Conservation (phyloP, 2,329 filamentous ascomycete species). For the Alternaria novae-zelandiae region DNA sequence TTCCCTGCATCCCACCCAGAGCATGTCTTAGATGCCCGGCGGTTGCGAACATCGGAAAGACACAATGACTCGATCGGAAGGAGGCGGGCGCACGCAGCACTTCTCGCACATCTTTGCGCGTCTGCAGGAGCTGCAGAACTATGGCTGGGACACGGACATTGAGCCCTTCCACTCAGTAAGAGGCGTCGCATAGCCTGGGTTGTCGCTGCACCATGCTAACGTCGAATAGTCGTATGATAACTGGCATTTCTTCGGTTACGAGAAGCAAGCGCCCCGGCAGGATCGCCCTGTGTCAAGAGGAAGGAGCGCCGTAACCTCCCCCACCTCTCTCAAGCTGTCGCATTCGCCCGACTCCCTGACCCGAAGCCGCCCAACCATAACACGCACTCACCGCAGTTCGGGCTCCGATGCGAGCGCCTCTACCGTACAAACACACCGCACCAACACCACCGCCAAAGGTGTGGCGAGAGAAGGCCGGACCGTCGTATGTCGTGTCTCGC, state of each 20-base stretch:
- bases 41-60: conserved; percentile 7
- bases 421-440: conserved; percentile 57
- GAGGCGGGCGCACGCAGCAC: conserved; percentile 25
- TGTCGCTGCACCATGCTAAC: conserved; percentile 20
- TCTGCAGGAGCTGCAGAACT: conserved; percentile 48
- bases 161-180: conserved; percentile 56
- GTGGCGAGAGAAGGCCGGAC: conserved; percentile 51
- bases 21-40: conserved; percentile 7
- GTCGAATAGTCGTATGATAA: conserved; percentile 75
- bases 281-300: conserved; percentile 33
- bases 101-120: conserved; percentile 44
- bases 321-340: conserved; percentile 32
- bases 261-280: conserved; percentile 25
- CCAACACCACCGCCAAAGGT: conserved; percentile 56
- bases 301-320: conserved; percentile 32
- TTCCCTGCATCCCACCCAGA: conserved; percentile 3
- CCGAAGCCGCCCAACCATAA: conserved; percentile 29
- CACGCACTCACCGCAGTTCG: conserved; percentile 41
- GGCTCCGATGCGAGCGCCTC: conserved; percentile 44
- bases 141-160: conserved; percentile 50
- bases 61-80: conserved; percentile 24
- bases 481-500: conserved; percentile 82
- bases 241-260: conserved; percentile 66
- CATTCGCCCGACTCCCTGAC: conserved; percentile 37
- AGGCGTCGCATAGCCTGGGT: neutral